A percentile compares a stretch with the other conserved stretches of the same genome.
phyloP scores from a whole-genome alignment of 768 basidiomycete species.

The Dentipellis fragilis region DNA sequence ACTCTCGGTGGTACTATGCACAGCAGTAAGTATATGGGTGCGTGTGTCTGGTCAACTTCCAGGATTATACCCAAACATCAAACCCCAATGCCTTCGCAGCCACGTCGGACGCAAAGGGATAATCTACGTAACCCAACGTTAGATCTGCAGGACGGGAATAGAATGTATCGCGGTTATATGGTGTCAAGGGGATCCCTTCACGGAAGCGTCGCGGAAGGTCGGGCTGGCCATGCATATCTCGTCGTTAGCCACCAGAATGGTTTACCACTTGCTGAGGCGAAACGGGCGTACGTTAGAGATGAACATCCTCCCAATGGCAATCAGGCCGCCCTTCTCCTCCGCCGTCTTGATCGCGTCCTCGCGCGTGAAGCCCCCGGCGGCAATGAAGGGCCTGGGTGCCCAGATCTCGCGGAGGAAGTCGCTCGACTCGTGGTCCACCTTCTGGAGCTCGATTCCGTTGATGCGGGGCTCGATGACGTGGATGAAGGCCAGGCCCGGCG shows the following conservation, averaged over 20 bases:
- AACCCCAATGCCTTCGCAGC: no score
- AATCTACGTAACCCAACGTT: conserved; percentile 4
- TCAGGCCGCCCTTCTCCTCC: conserved; percentile 11
- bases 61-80: no score
- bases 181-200: conserved; percentile 5
- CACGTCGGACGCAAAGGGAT: conserved; percentile 1
- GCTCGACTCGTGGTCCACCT: background rate
- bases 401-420: conserved; percentile 14
- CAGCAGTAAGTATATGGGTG: no score
- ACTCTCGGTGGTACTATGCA: no score
- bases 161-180: conserved; percentile 13
- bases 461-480: background rate
- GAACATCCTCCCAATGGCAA: conserved; percentile 19
- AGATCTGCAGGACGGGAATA: background rate
- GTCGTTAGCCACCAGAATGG: background rate
- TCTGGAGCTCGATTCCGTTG: background rate
- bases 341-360: conserved; percentile 11
- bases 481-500: conserved; percentile 8
- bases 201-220: conserved; percentile 9
- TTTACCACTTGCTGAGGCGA: background rate
- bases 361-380: conserved; percentile 14
- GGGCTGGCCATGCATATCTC: conserved; percentile 1
- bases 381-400: conserved; percentile 7
- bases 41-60: no score
- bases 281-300: conserved; percentile 18